phyloP scores from a whole-genome alignment of 108 stramenopile species.

The Parmales sp. region DNA sequence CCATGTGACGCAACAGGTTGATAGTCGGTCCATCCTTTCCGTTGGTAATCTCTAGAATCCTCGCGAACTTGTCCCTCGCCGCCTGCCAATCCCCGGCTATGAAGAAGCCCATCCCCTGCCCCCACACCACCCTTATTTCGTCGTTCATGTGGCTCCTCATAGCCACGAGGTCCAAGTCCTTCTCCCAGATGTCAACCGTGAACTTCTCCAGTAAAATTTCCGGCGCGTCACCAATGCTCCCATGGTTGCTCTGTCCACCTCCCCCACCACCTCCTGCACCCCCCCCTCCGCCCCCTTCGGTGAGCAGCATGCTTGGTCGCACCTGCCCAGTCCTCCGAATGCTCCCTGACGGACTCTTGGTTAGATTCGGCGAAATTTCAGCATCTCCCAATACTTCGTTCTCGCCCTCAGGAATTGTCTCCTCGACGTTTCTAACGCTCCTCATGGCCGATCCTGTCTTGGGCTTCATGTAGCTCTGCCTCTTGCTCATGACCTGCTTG shows the following conservation, averaged over 20 bases:
- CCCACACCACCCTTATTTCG: slow-evolving; percentile 20
- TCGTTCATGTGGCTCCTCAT: slow-evolving; percentile 25
- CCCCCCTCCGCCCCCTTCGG: neutral
- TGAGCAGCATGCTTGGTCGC: neutral
- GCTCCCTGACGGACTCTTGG: neutral
- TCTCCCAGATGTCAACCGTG: slow-evolving; percentile 25
- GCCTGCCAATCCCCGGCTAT: slow-evolving; percentile 26
- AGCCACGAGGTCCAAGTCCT: slow-evolving; percentile 29
- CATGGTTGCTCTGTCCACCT: neutral
- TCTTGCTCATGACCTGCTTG: neutral
- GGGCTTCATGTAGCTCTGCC: neutral
- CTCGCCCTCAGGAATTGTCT: neutral
- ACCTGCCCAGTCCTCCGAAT: neutral
- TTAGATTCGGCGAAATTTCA: neutral
- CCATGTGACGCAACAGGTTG: slow-evolving; percentile 22
- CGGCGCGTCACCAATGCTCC: slow-evolving; percentile 30
- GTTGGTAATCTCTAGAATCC: slow-evolving; percentile 25
- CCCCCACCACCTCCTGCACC: neutral
- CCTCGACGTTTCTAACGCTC: neutral
- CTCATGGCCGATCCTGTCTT: neutral
- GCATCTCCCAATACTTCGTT: neutral
- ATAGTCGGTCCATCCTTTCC: slow-evolving; percentile 36
- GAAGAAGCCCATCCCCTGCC: slow-evolving; percentile 27
- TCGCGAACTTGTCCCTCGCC: slow-evolving; percentile 21
- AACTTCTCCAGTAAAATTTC: slow-evolving; percentile 16